These are phyloP conservation scores for Penicillium sp. DNA, from an alignment of 2,329 filamentous ascomycete genomes.

Conservation along the genomic window DNA sequence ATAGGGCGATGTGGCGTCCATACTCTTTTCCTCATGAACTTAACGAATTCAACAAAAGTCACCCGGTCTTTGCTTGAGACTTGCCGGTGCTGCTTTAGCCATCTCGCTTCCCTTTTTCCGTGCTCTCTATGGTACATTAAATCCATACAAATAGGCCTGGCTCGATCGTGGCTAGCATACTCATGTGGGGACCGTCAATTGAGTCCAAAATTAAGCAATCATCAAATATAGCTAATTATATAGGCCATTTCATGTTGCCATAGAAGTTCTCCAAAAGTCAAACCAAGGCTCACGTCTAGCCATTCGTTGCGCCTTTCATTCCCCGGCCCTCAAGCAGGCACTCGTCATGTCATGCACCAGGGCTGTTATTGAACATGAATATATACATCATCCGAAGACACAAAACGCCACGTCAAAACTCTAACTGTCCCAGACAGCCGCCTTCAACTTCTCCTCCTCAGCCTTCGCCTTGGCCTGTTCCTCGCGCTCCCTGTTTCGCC, in stretches of 20 bases:
- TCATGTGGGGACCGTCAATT: no score
- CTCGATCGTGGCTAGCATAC: no score
- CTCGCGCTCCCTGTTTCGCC: slow-evolving; percentile 70
- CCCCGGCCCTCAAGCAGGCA: no score
- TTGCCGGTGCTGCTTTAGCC: slow-evolving; percentile 8
- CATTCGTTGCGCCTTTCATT: no score
- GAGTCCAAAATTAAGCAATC: no score
- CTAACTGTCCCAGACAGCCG: slow-evolving; percentile 78
- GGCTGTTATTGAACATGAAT: neutral
- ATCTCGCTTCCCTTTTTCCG: neutral
- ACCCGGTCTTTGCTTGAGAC: slow-evolving; percentile 6
- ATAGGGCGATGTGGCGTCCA: slow-evolving; percentile 5
- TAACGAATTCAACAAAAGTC: slow-evolving; percentile 22
- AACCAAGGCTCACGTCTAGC: no score
- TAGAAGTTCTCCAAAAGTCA: no score
- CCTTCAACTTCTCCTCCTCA: slow-evolving; percentile 71
- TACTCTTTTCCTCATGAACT: slow-evolving; percentile 20
- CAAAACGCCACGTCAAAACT: neutral
- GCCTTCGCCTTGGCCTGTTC: slow-evolving; percentile 64
- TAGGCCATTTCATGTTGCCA: no score
- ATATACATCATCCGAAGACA: slow-evolving; percentile 5
- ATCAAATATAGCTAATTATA: no score
- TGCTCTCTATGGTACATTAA: neutral
- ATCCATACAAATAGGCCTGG: no score
- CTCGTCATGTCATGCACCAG: neutral